Conservation (phyloP, 1,284 basidiomycete species). For the Sphaerobolus stellatus region DNA sequence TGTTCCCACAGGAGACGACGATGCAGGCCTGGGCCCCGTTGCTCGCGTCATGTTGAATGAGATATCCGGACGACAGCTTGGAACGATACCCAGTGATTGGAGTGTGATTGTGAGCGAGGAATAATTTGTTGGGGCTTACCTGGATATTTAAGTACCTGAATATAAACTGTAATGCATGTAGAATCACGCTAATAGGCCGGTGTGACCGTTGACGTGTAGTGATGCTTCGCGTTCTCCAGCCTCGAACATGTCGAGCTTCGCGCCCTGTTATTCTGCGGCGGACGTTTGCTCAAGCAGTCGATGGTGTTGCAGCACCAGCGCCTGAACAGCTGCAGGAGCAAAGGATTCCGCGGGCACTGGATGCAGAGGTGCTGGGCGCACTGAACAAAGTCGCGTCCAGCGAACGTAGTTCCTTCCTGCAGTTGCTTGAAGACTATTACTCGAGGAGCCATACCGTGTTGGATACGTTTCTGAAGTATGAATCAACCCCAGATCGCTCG, state of each 20-base stretch:
- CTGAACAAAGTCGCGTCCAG: neutral
- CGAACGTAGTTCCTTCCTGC: neutral
- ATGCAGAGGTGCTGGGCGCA: neutral
- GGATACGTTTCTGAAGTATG: slow-evolving; percentile 47
- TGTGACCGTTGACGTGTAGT: neutral
- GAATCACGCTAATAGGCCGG: too few relatives aligned
- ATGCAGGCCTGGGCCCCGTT: slow-evolving; percentile 77
- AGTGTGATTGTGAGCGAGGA: slow-evolving; percentile 53
- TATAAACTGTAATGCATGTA: neutral
- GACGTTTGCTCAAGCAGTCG: neutral
- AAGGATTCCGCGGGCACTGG: neutral
- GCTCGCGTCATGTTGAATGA: slow-evolving; percentile 81
- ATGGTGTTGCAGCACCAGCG: neutral
- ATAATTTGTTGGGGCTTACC: too few relatives aligned
- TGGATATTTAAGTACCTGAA: neutral
- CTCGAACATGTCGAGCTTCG: neutral
- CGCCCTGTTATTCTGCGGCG: neutral
- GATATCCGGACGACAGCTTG: slow-evolving; percentile 89
- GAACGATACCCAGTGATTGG: slow-evolving; percentile 84
- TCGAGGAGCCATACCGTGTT: slow-evolving; percentile 44
- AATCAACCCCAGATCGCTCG: slow-evolving; percentile 40
- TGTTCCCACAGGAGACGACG: slow-evolving; percentile 80
- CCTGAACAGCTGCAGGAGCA: neutral
- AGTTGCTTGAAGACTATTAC: slow-evolving; percentile 40
- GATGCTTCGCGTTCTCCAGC: neutral